Conservation (phyloP, 345 rosid genomes). For the Eucalyptus tenuipes region DNA sequence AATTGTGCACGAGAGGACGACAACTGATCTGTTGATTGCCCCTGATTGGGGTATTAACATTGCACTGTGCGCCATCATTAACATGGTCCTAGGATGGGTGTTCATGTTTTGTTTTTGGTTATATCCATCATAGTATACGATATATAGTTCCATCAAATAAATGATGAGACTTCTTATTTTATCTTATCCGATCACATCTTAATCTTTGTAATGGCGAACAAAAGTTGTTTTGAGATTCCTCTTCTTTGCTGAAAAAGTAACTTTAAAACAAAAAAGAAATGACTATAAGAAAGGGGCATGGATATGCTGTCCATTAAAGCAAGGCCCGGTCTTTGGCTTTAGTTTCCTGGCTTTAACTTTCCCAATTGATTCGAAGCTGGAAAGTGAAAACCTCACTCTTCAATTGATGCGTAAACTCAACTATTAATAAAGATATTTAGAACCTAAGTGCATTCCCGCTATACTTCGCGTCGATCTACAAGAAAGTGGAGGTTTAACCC, state of each 20-base stretch:
- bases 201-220: background rate
- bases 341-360: no score
- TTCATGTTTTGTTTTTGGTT: background rate
- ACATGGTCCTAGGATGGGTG: background rate
- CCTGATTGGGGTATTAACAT: background rate
- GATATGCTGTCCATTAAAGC: no score
- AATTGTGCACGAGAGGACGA: rapidly evolving
- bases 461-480: rapidly evolving
- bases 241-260: background rate
- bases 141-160: no score
- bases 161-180: background rate
- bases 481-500: background rate
- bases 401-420: rapidly evolving
- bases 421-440: no score
- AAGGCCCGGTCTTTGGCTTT: rapidly evolving
- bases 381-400: background rate
- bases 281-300: background rate
- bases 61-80: rapidly evolving
- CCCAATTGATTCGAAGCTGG: background rate
- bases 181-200: background rate
- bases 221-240: no score
- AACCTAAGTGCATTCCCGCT: rapidly evolving
- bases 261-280: no score
- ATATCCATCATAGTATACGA: no score
- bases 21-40: rapidly evolving